These are phyloP conservation scores for Cadophora sp. DNA, from an alignment of 2,329 filamentous ascomycete species.

Conservation along the genomic window DNA sequence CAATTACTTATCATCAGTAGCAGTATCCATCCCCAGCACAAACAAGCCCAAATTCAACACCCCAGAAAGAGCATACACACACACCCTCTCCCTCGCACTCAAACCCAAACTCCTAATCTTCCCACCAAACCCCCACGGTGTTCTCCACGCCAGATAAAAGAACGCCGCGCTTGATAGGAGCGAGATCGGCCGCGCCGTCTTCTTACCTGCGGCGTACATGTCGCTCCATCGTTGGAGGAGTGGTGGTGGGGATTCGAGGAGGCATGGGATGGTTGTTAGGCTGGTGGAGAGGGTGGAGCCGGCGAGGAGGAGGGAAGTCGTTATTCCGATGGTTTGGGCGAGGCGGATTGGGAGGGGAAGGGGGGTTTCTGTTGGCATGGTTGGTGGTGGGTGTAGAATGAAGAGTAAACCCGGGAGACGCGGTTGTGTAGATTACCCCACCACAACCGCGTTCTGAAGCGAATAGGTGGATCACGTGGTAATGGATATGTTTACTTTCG, in stretches of 20 bases:
- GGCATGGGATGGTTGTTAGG: slow-evolving; percentile 54
- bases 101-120: neutral
- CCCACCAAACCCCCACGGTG: slow-evolving; percentile 27
- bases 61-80: slow-evolving; percentile 53
- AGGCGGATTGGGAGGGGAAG: slow-evolving; percentile 48
- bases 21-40: slow-evolving; percentile 53
- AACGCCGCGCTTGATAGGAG: slow-evolving; percentile 52
- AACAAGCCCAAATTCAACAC: slow-evolving; percentile 51
- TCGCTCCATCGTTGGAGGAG: slow-evolving; percentile 62
- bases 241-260: slow-evolving; percentile 62
- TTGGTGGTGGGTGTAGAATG: slow-evolving; percentile 3
- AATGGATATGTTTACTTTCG: slow-evolving; percentile 5
- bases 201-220: slow-evolving; percentile 50
- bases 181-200: slow-evolving; percentile 49
- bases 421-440: slow-evolving; percentile 2
- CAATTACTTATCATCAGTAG: slow-evolving; percentile 58
- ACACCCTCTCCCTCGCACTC: neutral
- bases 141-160: slow-evolving; percentile 53
- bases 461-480: slow-evolving; percentile 13
- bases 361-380: slow-evolving; percentile 6
- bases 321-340: slow-evolving; percentile 58
- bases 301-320: slow-evolving; percentile 54
- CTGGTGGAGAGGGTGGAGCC: slow-evolving; percentile 52
- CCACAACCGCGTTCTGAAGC: slow-evolving; percentile 11
- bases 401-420: too few relatives aligned